Percentiles rank a stretch among this genome's conserved stretches.
Evolutionary conservation across 2,329 filamentous ascomycete species (phyloP).

Genomic region (Daldinia eschscholtzii): DNA sequence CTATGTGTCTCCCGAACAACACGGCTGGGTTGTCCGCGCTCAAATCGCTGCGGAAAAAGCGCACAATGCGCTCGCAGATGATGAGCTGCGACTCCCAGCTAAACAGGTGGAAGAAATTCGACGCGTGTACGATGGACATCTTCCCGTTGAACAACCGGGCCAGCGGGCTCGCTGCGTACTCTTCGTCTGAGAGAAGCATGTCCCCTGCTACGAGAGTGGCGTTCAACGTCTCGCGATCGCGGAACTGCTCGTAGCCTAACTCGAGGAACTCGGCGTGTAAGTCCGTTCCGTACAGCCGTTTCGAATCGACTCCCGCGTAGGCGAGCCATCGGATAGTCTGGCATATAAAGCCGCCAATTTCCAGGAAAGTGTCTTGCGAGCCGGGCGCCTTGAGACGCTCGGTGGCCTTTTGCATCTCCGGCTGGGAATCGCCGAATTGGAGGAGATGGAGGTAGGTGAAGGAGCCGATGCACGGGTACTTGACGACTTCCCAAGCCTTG

Average conservation of each 20-base stretch:
- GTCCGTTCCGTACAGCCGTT: neutral
- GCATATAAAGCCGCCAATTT: constrained; percentile 1
- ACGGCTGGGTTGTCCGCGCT: neutral
- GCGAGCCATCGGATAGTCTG: constrained; percentile 2
- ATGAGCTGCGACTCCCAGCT: constrained; percentile 4
- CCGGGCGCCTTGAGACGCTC: neutral
- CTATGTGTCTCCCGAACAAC: neutral
- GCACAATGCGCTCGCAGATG: constrained; percentile 7
- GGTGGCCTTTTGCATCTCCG: neutral
- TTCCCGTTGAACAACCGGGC: neutral
- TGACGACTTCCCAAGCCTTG: constrained; percentile 3
- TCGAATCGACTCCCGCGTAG: neutral
- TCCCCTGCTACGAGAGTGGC: neutral
- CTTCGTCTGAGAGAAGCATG: neutral
- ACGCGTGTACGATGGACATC: neutral
- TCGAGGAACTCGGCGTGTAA: constrained; percentile 2
- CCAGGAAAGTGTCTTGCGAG: neutral
- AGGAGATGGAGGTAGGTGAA: neutral
- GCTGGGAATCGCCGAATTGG: neutral
- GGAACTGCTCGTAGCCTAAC: constrained; percentile 1
- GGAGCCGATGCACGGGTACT: neutral
- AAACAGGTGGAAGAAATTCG: neutral
- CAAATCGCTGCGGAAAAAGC: neutral
- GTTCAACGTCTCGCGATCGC: neutral
- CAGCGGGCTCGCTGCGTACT: neutral